Evolutionary conservation across 768 basidiomycete species (phyloP).

Genomic region (Sarcodon sp.): DNA sequence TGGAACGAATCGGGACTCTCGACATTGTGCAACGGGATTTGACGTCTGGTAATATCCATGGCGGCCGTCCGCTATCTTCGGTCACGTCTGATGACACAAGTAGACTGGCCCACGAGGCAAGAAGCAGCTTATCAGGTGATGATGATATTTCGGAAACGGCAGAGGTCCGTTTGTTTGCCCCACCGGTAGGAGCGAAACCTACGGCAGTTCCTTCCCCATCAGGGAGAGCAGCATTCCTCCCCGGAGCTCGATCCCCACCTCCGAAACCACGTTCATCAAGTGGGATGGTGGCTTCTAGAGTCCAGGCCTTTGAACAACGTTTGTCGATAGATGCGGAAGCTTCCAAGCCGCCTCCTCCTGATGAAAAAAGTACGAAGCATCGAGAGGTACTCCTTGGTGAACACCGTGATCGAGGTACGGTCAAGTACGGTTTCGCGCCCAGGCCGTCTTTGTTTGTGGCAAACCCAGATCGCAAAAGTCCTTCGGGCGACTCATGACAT

Average conservation of each 20-base stretch:
- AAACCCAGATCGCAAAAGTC: conserved; percentile 40
- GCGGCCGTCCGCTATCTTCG: background rate
- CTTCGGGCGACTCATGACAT: conserved; percentile 10
- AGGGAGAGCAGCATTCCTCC: background rate
- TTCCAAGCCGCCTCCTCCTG: conserved; percentile 15
- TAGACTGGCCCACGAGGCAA: background rate
- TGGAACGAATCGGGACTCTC: conserved; percentile 56
- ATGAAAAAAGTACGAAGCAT: too few relatives aligned
- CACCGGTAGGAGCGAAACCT: background rate
- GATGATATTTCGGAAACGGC: background rate
- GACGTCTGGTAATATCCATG: conserved; percentile 8
- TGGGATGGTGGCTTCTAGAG: conserved; percentile 31
- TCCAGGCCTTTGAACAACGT: conserved; percentile 46
- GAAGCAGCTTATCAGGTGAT: background rate
- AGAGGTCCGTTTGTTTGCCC: background rate
- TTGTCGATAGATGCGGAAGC: conserved; percentile 31
- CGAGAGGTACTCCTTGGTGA: conserved; percentile 22
- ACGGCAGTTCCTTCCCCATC: background rate
- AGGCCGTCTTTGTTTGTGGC: conserved; percentile 56
- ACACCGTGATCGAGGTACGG: conserved; percentile 27
- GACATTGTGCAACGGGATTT: conserved; percentile 47
- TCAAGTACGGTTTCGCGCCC: conserved; percentile 52
- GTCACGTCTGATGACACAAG: background rate
- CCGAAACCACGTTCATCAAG: conserved; percentile 1
- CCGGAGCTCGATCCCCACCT: conserved; percentile 10